Evolutionary conservation across 2,329 filamentous ascomycete genomes (phyloP).

Genomic region (Fusarium continuum): DNA sequence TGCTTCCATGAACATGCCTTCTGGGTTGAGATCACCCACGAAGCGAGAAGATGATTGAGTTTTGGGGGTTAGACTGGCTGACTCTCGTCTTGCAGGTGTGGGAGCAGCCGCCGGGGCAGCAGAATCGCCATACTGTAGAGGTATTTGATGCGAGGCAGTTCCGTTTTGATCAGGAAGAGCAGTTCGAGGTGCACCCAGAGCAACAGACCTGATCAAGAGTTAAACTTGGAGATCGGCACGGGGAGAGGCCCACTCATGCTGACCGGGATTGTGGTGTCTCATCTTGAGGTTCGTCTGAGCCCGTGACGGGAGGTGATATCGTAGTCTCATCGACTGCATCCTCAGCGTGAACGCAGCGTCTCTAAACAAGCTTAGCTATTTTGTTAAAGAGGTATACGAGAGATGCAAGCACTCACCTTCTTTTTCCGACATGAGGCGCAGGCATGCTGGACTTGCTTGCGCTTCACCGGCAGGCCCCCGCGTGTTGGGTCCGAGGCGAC

Average conservation of each 20-base stretch:
- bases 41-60: slow-evolving; percentile 56
- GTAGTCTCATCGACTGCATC: slow-evolving; percentile 44
- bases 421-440: slow-evolving; percentile 64
- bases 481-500: slow-evolving; percentile 62
- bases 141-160: neutral
- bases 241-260: slow-evolving; percentile 41
- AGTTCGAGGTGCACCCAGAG: slow-evolving; percentile 10
- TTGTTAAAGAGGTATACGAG: too few relatives aligned
- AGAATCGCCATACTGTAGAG: slow-evolving; percentile 24
- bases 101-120: slow-evolving; percentile 1
- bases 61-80: slow-evolving; percentile 34
- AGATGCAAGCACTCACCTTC: slow-evolving; percentile 61
- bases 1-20: slow-evolving; percentile 67
- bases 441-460: slow-evolving; percentile 67
- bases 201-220: slow-evolving; percentile 21
- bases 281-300: slow-evolving; percentile 38
- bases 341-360: slow-evolving; percentile 56
- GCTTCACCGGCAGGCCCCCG: slow-evolving; percentile 64
- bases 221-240: neutral
- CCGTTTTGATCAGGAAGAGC: slow-evolving; percentile 18
- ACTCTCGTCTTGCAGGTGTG: slow-evolving; percentile 17
- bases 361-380: slow-evolving; percentile 43
- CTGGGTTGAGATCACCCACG: slow-evolving; percentile 67
- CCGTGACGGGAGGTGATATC: slow-evolving; percentile 5
- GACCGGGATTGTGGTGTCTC: slow-evolving; percentile 45